Evolutionary conservation across 495 filamentous ascomycete species (phyloP).

Genomic region (Aspergillus leporis): DNA sequence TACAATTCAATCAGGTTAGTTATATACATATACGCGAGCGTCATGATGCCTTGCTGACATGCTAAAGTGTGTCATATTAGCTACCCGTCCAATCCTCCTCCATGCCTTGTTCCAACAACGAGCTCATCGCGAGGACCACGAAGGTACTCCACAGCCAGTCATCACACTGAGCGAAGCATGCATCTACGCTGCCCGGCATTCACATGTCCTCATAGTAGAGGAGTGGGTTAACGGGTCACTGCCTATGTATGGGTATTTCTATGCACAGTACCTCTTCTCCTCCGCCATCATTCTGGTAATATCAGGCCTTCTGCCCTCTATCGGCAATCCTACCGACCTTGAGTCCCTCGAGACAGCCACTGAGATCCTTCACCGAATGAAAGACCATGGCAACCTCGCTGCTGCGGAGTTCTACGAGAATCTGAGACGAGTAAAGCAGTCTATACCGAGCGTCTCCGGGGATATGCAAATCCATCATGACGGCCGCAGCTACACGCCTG

Average conservation of each 20-base stretch:
- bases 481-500: not conserved
- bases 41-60: conserved; percentile 1
- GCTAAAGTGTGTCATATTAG: conserved; percentile 31
- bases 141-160: conserved; percentile 20
- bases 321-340: conserved; percentile 23
- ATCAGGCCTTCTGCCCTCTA: conserved; percentile 26
- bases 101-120: conserved; percentile 26
- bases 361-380: conserved; percentile 31
- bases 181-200: conserved; percentile 32
- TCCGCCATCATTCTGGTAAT: conserved; percentile 31
- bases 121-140: conserved; percentile 3
- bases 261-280: conserved; percentile 39
- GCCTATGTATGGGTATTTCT: conserved; percentile 35
- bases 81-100: conserved; percentile 33
- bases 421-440: conserved; percentile 23
- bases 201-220: conserved; percentile 30
- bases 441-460: not conserved
- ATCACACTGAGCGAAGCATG: conserved; percentile 35
- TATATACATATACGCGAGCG: not conserved
- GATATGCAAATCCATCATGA: not conserved
- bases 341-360: conserved; percentile 27
- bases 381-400: conserved; percentile 32
- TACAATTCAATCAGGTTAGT: conserved; percentile 36
- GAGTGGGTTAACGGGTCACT: conserved; percentile 39
- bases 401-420: conserved; percentile 36